Evolutionary conservation across 768 basidiomycete genomes (phyloP).

Genomic region (Tulasnella sp.): DNA sequence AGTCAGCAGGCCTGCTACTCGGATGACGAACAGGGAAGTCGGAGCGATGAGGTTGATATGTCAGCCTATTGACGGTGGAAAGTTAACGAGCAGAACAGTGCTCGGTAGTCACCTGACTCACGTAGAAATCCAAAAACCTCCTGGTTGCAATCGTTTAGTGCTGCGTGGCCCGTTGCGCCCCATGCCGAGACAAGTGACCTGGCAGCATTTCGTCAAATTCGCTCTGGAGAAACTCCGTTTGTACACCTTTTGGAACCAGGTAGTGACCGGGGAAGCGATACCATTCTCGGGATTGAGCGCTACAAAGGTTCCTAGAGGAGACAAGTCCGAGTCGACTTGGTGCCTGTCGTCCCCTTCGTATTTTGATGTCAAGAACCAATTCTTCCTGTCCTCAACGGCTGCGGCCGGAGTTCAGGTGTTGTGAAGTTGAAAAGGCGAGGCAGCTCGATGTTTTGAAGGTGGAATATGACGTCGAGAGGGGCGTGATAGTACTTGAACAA

Average conservation of each 20-base stretch:
- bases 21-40: conserved; percentile 70
- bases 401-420: conserved; percentile 47
- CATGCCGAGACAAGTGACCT: conserved; percentile 78
- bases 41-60: conserved; percentile 73
- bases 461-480: conserved; percentile 69
- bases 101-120: conserved; percentile 47
- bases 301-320: conserved; percentile 67
- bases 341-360: conserved; percentile 43
- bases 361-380: conserved; percentile 49
- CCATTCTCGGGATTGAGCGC: conserved; percentile 84
- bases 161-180: conserved; percentile 62
- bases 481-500: conserved; percentile 85
- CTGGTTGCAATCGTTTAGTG: conserved; percentile 85
- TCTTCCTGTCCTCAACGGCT: conserved; percentile 48
- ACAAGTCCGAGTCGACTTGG: conserved; percentile 53
- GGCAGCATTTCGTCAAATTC: conserved; percentile 72
- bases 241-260: conserved; percentile 79
- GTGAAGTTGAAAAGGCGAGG: conserved; percentile 78
- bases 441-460: conserved; percentile 65
- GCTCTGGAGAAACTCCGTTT: conserved; percentile 64
- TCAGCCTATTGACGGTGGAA: conserved; percentile 54
- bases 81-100: not conserved
- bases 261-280: conserved; percentile 91
- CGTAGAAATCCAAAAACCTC: conserved; percentile 78
- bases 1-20: not conserved